Evolutionary conservation across 1,284 basidiomycete genomes (phyloP).

Genomic region (Mycena sp.): DNA sequence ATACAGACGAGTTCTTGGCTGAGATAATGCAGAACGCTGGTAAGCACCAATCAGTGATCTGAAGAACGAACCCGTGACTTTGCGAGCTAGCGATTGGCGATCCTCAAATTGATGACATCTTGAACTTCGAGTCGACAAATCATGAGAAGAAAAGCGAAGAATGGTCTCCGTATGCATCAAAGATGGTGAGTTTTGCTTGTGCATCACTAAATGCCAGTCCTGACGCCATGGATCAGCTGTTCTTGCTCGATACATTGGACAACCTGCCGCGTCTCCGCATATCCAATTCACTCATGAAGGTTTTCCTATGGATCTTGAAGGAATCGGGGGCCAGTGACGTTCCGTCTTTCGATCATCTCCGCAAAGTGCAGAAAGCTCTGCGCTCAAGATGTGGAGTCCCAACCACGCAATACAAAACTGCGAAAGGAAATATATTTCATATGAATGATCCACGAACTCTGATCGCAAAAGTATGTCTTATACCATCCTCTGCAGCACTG

Average conservation of each 20-base stretch:
- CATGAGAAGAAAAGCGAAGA: not conserved
- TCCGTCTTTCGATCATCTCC: constrained; percentile 39
- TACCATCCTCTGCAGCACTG: not conserved
- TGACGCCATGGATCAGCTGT: too few species aligned
- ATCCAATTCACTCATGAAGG: constrained; percentile 34
- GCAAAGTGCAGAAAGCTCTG: constrained; percentile 35
- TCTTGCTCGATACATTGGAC: constrained; percentile 11
- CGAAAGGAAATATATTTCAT: constrained; percentile 41
- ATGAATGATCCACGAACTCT: constrained; percentile 16
- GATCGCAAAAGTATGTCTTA: constrained; percentile 26
- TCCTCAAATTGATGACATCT: not conserved
- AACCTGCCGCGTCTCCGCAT: constrained; percentile 21
- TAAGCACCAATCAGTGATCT: not conserved
- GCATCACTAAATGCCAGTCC: too few species aligned
- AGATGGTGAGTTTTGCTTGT: not conserved
- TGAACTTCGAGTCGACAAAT: constrained; percentile 3
- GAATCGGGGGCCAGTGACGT: constrained; percentile 38
- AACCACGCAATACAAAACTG: constrained; percentile 35
- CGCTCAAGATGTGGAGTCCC: constrained; percentile 30
- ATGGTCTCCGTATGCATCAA: constrained; percentile 4
- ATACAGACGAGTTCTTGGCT: constrained; percentile 3
- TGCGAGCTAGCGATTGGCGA: not conserved
- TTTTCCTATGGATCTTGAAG: constrained; percentile 41
- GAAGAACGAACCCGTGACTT: constrained; percentile 1
- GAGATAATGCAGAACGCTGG: constrained; percentile 9